A percentile compares a stretch with the other conserved stretches of the same genome.
Evolutionary conservation across 495 filamentous ascomycete genomes (phyloP).

Genomic region (Penicillium salamii): DNA sequence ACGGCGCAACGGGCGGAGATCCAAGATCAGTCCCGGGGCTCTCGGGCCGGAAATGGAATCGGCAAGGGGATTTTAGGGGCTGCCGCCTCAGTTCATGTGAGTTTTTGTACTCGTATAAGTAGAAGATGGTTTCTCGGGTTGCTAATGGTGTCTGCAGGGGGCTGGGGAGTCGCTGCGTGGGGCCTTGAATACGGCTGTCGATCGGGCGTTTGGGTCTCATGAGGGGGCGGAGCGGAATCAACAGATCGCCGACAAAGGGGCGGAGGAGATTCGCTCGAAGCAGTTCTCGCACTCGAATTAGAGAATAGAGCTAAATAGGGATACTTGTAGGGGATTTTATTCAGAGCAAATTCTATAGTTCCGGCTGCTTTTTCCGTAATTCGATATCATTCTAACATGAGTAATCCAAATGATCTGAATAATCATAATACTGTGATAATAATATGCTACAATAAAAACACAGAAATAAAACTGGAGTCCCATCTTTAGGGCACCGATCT

Average conservation of each 20-base stretch:
- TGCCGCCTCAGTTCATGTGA: constrained; percentile 38
- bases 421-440: no score
- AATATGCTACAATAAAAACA: no score
- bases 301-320: no score
- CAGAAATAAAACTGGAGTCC: neutral
- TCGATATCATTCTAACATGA: no score
- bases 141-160: no score
- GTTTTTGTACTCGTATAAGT: constrained; percentile 8
- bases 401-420: neutral
- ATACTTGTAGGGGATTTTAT: no score
- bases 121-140: no score
- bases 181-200: constrained; percentile 34
- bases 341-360: no score
- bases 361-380: no score
- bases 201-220: constrained; percentile 37
- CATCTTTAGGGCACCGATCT: constrained; percentile 12
- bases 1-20: constrained; percentile 14
- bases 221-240: constrained; percentile 36
- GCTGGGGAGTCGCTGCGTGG: constrained; percentile 47
- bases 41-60: constrained; percentile 1
- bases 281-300: constrained; percentile 11
- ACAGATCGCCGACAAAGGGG: constrained; percentile 35
- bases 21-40: constrained; percentile 9
- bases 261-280: constrained; percentile 33
- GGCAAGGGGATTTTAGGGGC: constrained; percentile 21